Evolutionary conservation across 2,329 filamentous ascomycete species (phyloP).

Genomic region (Claviceps cyperi): DNA sequence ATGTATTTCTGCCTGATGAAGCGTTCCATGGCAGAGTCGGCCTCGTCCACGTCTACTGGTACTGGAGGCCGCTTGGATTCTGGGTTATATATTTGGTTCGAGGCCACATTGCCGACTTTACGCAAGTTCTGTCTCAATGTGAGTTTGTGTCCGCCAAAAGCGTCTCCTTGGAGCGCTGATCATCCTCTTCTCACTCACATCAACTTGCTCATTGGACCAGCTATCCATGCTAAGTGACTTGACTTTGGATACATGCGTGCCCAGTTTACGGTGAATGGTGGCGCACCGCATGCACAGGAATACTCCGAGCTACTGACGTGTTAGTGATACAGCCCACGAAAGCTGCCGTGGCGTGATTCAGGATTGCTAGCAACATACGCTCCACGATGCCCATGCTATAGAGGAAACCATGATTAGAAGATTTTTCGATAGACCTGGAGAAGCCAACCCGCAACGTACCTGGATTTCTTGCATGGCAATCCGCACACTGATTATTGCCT

Average conservation of each 20-base stretch:
- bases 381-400: slow-evolving; percentile 91
- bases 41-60: slow-evolving; percentile 81
- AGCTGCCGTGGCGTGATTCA: neutral
- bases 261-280: slow-evolving; percentile 85
- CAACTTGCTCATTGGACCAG: slow-evolving; percentile 91
- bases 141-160: neutral
- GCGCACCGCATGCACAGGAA: slow-evolving; percentile 98
- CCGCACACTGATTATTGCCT: slow-evolving; percentile 87
- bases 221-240: slow-evolving; percentile 98
- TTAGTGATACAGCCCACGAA: slow-evolving; percentile 1
- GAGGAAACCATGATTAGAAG: slow-evolving; percentile 14
- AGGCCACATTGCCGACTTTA: slow-evolving; percentile 70
- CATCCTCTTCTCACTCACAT: slow-evolving; percentile 41
- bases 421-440: neutral
- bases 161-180: neutral
- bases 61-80: slow-evolving; percentile 69
- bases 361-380: slow-evolving; percentile 35
- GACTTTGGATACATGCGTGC: slow-evolving; percentile 96
- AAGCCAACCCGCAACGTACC: slow-evolving; percentile 36
- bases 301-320: slow-evolving; percentile 58
- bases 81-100: slow-evolving; percentile 83
- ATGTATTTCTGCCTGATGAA: slow-evolving; percentile 94
- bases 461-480: slow-evolving; percentile 85
- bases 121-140: slow-evolving; percentile 63
- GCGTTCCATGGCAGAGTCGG: slow-evolving; percentile 84